Evolutionary conservation across 139 green algal genomes (phyloP), one percentile per base, ranked within the genome.

Genomic region (Chlamydomonas applanata): DNA sequence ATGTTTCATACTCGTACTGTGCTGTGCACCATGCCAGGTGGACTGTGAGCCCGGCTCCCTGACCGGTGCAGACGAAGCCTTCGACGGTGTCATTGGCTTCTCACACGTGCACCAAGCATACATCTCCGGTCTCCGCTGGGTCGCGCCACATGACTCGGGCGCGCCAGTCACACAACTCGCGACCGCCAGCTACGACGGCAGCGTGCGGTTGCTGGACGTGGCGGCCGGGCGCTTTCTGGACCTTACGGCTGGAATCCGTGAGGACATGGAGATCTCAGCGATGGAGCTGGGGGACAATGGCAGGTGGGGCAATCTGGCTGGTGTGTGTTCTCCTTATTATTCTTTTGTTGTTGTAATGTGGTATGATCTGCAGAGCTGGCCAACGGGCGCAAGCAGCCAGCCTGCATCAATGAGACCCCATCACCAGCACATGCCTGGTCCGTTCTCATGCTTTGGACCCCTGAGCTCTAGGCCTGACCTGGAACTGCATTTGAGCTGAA

Each of bases 181-280:
- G 52, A 91, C 82, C 0, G 68, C 70, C 20, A 78, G 69, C 1
- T 95, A 94, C 61, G 91, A 95, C 72, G 91, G 91, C 33, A 87
- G 77, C 0, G 52, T 94, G 29, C 75, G 89, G 13, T 25, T 75
- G 49, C 73, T 94, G 73, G 89, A 94, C 60, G 71, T 86, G 19
- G 53, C 74, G 3, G 63, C 30, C 24, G 73, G n/a, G 11, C 17
- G 59, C 24, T 66, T 66, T 35, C n/a, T 66, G 25, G 59, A 66
- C 59, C 59, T 66, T 25, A 66, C 59, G 2, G 3, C n/a, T 35
- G 59, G 59, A 4, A 22, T 66, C n/a, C n/a, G 30, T 29, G 61
- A 82, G 53, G 82, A 83, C 13, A 72, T 64, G 0, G 88, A 91
- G 67, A 92, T 81, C 64, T 85, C 72, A 1, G 83, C 80, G 32